Base-by-base conservation (phyloP, 805 yeast species). In the Candida adriatica region DNA sequence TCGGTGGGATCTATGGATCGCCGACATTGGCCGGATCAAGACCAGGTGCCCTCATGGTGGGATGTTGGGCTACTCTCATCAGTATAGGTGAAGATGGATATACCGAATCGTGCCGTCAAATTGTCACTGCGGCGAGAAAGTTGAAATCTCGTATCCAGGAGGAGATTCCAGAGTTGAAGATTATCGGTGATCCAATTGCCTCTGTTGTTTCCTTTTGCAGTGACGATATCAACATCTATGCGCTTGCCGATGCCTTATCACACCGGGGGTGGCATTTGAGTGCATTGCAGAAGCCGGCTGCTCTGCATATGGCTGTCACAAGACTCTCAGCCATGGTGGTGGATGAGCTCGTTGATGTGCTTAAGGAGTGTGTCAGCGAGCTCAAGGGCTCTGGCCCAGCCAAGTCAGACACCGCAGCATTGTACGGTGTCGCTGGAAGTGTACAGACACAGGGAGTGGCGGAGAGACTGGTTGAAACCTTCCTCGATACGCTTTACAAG, bases 11-110 rank as follows among this genome's bases (percentile, higher is more conserved):
- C 45, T 90, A 90, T 52, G 98, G 96, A 0, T 85, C 96, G 0
- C 96, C 97, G 2, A 92, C 97, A 0, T 62, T 92, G 30, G 96
- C 97, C 0, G 98, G 98, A 2, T 84, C 95, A 8, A 72, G 97
- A 42, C 97, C 97, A 0, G 98, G 98, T 29, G 96, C 97, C 0
- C 64, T 90, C 21, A 82, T 87, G 68, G 97, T 82, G n/a, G 97
- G 96, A 0, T 88, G 97, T 56, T 92, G 97, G 96, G 94, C 96
- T 1, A 87, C 96, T 0, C 61, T 90, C 69, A 60, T 90, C 27
- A 68, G 70, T 41, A 66, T 88, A 34, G 98, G 98, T 24, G 75
- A 73, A 34, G 72, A 73, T n/a, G 97, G 97, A 1, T 90, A 90
- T 55, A 65, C 56, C 6, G 53, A 76, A 39, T 68, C 79, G 2